phyloP scores from a whole-genome alignment of 768 basidiomycete genomes.

The Rubroboletus satanas region DNA sequence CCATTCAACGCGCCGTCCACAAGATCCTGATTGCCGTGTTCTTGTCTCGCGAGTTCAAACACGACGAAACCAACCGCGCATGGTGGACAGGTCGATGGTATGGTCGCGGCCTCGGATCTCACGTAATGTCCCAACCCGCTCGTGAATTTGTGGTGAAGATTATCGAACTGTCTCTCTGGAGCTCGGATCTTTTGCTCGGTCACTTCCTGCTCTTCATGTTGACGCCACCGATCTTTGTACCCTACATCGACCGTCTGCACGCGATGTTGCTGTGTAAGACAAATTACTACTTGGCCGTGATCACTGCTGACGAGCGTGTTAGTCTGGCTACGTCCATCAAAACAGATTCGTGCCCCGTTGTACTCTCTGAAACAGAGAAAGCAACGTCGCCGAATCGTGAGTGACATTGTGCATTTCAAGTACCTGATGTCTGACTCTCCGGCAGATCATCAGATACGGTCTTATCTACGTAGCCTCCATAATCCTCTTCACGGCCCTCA shows the following conservation, averaged over 20 bases:
- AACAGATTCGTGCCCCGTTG: conserved; percentile 89
- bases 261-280: conserved; percentile 79
- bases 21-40: conserved; percentile 93
- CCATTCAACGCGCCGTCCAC: conserved; percentile 88
- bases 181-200: conserved; percentile 86
- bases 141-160: conserved; percentile 98
- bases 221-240: conserved; percentile 82
- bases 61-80: conserved; percentile 96
- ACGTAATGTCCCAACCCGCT: conserved; percentile 96
- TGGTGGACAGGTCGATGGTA: conserved; percentile 99
- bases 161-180: conserved; percentile 93
- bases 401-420: conserved; percentile 23
- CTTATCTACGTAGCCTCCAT: conserved; percentile 69
- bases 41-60: conserved; percentile 97
- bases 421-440: conserved; percentile 6
- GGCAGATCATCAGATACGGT: conserved; percentile 81
- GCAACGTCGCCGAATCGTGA: conserved; percentile 86
- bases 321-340: conserved; percentile 96
- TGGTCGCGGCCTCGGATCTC: conserved; percentile 84
- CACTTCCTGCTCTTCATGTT: conserved; percentile 89
- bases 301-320: conserved; percentile 17
- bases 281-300: conserved; percentile 5
- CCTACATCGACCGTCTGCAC: conserved; percentile 89
- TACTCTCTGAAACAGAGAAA: conserved; percentile 87
- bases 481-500: conserved; percentile 67